These are phyloP conservation scores for Copromyces sp. DNA, from an alignment of 495 filamentous ascomycete genomes.

Conservation along the genomic window DNA sequence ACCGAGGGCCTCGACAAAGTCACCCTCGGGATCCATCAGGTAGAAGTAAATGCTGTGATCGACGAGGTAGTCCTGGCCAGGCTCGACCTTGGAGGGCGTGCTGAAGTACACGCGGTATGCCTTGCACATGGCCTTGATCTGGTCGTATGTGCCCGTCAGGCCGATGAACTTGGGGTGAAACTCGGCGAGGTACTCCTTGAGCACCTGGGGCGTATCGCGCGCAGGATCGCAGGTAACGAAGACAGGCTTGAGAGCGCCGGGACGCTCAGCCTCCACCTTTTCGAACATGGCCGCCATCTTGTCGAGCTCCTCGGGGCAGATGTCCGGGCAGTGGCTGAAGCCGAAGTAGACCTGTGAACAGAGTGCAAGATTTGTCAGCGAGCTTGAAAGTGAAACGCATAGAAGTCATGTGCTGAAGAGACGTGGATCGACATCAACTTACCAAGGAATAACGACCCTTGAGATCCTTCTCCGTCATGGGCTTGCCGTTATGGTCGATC, in stretches of 20 bases:
- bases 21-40: constrained; percentile 95
- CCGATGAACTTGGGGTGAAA: constrained; percentile 86
- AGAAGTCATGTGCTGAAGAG: not conserved
- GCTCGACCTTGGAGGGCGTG: constrained; percentile 75
- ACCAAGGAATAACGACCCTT: constrained; percentile 76
- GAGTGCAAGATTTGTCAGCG: not conserved
- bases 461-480: constrained; percentile 66
- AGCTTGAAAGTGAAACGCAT: not conserved
- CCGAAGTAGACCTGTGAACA: constrained; percentile 73
- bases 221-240: constrained; percentile 95
- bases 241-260: constrained; percentile 46
- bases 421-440: constrained; percentile 5
- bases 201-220: constrained; percentile 74
- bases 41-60: constrained; percentile 99
- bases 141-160: constrained; percentile 84
- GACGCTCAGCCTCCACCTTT: constrained; percentile 47
- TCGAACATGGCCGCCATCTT: constrained; percentile 96
- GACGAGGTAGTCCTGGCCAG: constrained; percentile 92
- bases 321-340: constrained; percentile 97
- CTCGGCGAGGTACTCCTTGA: constrained; percentile 77
- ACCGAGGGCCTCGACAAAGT: constrained; percentile 95
- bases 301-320: constrained; percentile 97
- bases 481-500: constrained; percentile 68
- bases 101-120: constrained; percentile 95
- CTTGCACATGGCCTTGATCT: constrained; percentile 87